Percentiles rank a stretch among this genome's conserved stretches.
These are phyloP conservation scores for Umbelopsis sp. DNA, from an alignment of 192 early-diverging fungal genomes.

Conservation along the genomic window DNA sequence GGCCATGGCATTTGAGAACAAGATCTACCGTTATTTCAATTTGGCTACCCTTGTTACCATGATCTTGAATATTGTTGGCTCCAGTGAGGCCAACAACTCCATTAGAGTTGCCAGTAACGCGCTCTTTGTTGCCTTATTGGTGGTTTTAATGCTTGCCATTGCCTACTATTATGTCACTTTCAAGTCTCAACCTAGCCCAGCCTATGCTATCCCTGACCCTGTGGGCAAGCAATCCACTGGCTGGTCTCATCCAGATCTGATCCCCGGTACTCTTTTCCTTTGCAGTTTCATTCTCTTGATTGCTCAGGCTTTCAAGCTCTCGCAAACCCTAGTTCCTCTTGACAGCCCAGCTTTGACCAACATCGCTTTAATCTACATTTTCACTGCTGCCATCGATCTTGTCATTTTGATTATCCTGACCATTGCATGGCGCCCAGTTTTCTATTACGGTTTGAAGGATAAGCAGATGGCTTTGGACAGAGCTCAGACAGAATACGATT, in stretches of 20 bases:
- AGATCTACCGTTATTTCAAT: slow-evolving; percentile 6
- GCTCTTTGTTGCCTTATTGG: slow-evolving; percentile 9
- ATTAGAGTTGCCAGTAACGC: slow-evolving; percentile 4
- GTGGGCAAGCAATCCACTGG: no score
- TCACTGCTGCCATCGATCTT: neutral
- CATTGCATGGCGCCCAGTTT: slow-evolving; percentile 1
- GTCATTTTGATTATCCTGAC: slow-evolving; percentile 4
- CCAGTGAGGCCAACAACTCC: neutral
- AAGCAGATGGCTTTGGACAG: neutral
- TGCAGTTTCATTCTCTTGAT: neutral
- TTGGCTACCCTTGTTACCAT: slow-evolving; percentile 11
- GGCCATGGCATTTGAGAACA: neutral
- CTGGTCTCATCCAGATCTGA: neutral
- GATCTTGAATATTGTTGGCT: slow-evolving; percentile 14
- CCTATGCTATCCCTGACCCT: no score
- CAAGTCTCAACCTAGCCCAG: neutral
- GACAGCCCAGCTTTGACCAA: neutral
- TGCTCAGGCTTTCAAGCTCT: slow-evolving; percentile 3
- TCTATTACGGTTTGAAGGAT: neutral
- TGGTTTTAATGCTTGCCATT: neutral
- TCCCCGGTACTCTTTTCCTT: neutral
- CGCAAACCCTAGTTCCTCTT: neutral
- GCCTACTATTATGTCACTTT: neutral
- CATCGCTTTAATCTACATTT: slow-evolving; percentile 14
- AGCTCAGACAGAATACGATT: neutral